Conservation (phyloP, 495 filamentous ascomycete genomes). For the Oidiodendron maius region DNA sequence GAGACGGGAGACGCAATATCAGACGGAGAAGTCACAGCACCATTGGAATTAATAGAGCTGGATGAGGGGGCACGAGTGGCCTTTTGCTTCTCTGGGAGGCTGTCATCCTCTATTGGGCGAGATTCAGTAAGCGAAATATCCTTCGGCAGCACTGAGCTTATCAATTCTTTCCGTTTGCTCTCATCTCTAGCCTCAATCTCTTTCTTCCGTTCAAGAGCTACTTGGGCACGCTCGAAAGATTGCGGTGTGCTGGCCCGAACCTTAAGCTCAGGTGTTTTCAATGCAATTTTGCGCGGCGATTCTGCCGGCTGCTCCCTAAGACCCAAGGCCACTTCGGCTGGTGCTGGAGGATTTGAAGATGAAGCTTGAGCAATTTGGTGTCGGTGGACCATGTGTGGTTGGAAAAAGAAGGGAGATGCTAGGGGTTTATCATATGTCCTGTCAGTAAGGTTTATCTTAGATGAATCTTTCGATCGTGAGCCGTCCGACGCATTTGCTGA, state of each 20-base stretch:
- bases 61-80: slow-evolving; percentile 36
- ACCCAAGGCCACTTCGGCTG: slow-evolving; percentile 13
- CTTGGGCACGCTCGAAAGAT: slow-evolving; percentile 22
- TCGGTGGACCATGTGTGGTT: slow-evolving; percentile 25
- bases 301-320: slow-evolving; percentile 21
- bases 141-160: slow-evolving; percentile 1
- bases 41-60: slow-evolving; percentile 37
- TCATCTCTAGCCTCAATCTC: slow-evolving; percentile 18
- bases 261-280: slow-evolving; percentile 22
- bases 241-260: slow-evolving; percentile 21
- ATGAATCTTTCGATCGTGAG: slow-evolving; percentile 16
- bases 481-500: slow-evolving; percentile 12
- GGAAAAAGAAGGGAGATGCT: slow-evolving; percentile 31
- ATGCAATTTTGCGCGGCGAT: slow-evolving; percentile 21
- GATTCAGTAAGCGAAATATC: slow-evolving; percentile 28
- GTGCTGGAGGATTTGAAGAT: slow-evolving; percentile 38
- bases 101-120: slow-evolving; percentile 46
- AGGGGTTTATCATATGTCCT: slow-evolving; percentile 17
- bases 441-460: slow-evolving; percentile 11
- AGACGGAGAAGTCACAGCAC: slow-evolving; percentile 40
- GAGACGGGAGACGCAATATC: slow-evolving; percentile 52
- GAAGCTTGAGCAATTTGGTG: slow-evolving; percentile 37
- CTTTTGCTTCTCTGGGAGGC: slow-evolving; percentile 19
- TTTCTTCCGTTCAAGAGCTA: slow-evolving; percentile 20
- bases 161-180: slow-evolving; percentile 6